Base-by-base conservation (phyloP, 2,329 filamentous ascomycete species). In the Parastagonospora nodorum region DNA sequence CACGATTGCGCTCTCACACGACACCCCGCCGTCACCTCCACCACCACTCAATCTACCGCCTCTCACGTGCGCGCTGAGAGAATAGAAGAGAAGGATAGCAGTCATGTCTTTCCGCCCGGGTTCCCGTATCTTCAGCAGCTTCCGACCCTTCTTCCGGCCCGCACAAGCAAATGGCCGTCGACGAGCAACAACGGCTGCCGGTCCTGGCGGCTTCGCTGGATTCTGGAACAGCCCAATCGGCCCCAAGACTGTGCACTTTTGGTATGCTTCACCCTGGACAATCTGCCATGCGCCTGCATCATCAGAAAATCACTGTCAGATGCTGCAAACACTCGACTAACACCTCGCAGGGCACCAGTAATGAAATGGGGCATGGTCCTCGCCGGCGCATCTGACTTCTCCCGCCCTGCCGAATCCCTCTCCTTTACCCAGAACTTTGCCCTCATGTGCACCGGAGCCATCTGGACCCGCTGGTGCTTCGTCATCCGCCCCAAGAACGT, bases 401-500 rank as follows among this genome's bases (percentile, higher is more conserved):
- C 87, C 57, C 92, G 94, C 64, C 94, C 94, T 29, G 91, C 89
- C 57, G 90, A 95, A 75, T 91, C 92, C 76, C 90, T 99, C 63
- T 97, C 92, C 35, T 80, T 97, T 57, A 94, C 90, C 28, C 92
- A 97, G 78, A 99, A 97, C 80, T 81, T 82, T 43, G 93, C 94
- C 52, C 84, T 99, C 64, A 94, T 90, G 72, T 87, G 87, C 66
- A 99, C 94, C 8, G 94, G 94, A 62, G 78, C 89, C 60, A 99
- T 99, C 83, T 99, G 94, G 94, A 99, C 94, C 39, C 86, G 94
- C 63, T 99, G 94, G 94, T 99, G 94, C 82, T 83, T 97, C 73
- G 89, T 99, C 75, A 99, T 99, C 78, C 92, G 87, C 77, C 94
- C 94, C 50, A 87, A 86, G 77, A 99, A 99, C 82, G 79, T 92